These are phyloP conservation scores for Calonectria fujianensis DNA, from an alignment of 2,329 filamentous ascomycete genomes.

Conservation along the genomic window DNA sequence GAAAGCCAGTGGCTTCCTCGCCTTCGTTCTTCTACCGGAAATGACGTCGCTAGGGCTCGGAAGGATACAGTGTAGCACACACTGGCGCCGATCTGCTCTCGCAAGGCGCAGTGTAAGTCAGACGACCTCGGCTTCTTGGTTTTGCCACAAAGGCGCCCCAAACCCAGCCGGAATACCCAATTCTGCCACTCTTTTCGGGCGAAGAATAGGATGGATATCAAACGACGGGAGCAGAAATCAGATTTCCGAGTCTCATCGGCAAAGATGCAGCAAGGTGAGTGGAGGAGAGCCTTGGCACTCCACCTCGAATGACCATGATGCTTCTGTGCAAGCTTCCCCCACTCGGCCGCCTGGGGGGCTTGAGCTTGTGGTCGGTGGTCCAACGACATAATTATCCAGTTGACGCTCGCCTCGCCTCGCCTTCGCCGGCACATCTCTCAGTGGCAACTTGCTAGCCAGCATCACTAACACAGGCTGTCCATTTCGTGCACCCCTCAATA, in stretches of 20 bases:
- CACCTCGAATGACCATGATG: slow-evolving; percentile 29
- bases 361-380: slow-evolving; percentile 24
- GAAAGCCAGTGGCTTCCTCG: slow-evolving; percentile 16
- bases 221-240: not conserved
- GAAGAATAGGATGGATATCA: slow-evolving; percentile 21
- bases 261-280: not conserved
- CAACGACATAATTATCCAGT: slow-evolving; percentile 20
- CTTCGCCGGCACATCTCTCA: slow-evolving; percentile 4
- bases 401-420: slow-evolving; percentile 11
- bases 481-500: not conserved
- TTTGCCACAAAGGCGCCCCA: not conserved
- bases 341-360: slow-evolving; percentile 34
- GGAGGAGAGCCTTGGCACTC: slow-evolving; percentile 33
- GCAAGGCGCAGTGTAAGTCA: slow-evolving; percentile 22
- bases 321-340: slow-evolving; percentile 35
- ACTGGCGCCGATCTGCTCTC: slow-evolving; percentile 25
- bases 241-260: slow-evolving; percentile 28
- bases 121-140: slow-evolving; percentile 13
- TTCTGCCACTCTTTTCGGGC: too few relatives aligned
- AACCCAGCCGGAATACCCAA: not conserved
- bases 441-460: slow-evolving; percentile 12
- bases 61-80: slow-evolving; percentile 14
- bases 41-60: slow-evolving; percentile 33
- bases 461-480: slow-evolving; percentile 11
- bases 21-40: slow-evolving; percentile 20